Conservation (phyloP, 305 asterid species). For the Rubia peregrina region DNA sequence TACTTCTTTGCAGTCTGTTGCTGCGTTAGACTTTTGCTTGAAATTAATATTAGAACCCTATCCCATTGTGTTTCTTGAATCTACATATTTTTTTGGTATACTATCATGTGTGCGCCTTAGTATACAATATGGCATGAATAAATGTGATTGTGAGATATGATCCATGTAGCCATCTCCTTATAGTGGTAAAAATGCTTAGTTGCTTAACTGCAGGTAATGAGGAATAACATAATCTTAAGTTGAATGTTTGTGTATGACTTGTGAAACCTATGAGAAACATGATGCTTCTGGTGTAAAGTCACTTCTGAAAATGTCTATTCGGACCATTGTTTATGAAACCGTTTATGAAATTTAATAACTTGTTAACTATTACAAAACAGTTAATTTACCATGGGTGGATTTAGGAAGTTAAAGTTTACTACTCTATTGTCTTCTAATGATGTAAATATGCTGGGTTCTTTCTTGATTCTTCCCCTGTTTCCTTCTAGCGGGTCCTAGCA, state of each 20-base stretch:
- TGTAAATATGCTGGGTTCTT: background rate
- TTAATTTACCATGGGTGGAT: background rate
- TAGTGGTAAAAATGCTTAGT: background rate
- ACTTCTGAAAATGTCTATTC: background rate
- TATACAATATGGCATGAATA: background rate
- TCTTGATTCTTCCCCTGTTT: constrained; percentile 15
- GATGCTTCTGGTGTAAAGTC: no score
- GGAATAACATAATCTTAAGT: background rate
- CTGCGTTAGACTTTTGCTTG: background rate
- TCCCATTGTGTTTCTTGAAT: background rate
- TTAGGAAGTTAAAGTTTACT: constrained; percentile 4
- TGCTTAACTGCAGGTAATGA: background rate
- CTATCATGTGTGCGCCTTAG: background rate
- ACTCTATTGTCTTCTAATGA: constrained; percentile 1
- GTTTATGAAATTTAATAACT: background rate
- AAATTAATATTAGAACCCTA: background rate
- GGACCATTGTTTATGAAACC: background rate
- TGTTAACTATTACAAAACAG: background rate
- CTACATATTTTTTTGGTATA: background rate
- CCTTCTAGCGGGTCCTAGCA: constrained; percentile 51
- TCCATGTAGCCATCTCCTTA: background rate
- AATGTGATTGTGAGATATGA: background rate
- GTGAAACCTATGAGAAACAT: no score
- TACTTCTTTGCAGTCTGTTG: background rate
- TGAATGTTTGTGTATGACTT: no score